Conservation (phyloP, 306 rosid genomes). For the Abrus pulchellus region DNA sequence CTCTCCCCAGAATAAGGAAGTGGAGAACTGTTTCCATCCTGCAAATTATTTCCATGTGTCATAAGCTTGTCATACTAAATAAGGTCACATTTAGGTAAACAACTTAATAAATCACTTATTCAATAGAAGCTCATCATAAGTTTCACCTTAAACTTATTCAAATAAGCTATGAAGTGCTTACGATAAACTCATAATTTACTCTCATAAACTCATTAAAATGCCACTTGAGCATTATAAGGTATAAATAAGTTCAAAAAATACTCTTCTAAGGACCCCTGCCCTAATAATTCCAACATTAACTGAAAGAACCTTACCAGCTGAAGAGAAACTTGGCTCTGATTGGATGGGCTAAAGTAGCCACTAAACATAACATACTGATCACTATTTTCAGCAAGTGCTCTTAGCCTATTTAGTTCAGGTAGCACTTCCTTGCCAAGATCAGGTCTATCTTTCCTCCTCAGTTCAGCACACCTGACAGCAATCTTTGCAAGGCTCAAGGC, state of each 20-base stretch:
- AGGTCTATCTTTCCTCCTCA: conserved; percentile 58
- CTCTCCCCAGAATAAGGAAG: conserved; percentile 44
- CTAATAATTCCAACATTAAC: neutral
- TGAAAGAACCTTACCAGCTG: conserved; percentile 45
- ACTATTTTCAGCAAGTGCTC: conserved; percentile 44
- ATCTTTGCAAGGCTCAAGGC: conserved; percentile 49
- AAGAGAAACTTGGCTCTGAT: conserved; percentile 54
- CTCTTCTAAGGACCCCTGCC: neutral
- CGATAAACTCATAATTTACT: neutral
- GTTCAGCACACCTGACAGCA: conserved; percentile 47
- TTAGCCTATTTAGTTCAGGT: conserved; percentile 47
- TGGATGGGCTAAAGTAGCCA: conserved; percentile 42
- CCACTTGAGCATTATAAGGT: neutral
- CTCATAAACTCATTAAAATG: no score
- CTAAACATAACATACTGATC: neutral
- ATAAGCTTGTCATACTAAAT: neutral
- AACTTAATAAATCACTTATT: neutral
- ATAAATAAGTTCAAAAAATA: neutral
- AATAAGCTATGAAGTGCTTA: neutral
- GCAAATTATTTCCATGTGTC: neutral
- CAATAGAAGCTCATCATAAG: no score
- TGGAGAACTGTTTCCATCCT: conserved; percentile 45
- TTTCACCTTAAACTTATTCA: no score
- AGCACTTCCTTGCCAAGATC: conserved; percentile 55
- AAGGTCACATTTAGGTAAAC: neutral